Conservation (phyloP, 1,284 basidiomycete genomes). For the Puccinia hordei region DNA sequence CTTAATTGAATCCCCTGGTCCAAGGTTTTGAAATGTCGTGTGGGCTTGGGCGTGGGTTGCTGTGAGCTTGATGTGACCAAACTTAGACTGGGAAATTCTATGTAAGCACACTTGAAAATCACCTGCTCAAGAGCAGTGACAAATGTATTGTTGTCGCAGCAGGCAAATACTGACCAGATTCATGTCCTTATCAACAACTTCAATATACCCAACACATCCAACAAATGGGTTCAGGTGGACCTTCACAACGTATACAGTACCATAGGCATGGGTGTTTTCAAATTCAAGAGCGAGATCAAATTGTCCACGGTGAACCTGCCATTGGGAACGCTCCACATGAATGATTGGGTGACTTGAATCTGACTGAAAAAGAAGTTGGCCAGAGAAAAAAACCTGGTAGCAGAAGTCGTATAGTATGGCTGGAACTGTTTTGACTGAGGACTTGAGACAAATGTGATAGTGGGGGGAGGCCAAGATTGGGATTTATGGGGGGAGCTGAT, state of each 20-base stretch:
- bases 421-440: not conserved
- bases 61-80: too few species aligned
- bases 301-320: not conserved
- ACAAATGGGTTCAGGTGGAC: not conserved
- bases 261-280: not conserved
- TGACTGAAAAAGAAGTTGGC: not conserved
- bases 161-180: too few species aligned
- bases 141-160: too few species aligned
- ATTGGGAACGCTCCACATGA: not conserved
- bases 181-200: not conserved
- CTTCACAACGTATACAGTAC: not conserved
- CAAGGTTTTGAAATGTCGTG: not conserved
- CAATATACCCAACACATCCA: not conserved
- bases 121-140: too few species aligned
- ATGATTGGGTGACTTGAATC: not conserved
- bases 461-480: not conserved
- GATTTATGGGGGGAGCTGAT: not conserved
- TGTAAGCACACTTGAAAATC: too few species aligned
- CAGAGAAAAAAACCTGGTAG: not conserved
- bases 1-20: not conserved
- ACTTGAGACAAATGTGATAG: not conserved
- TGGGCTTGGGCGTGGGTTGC: too few species aligned
- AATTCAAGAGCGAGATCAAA: not conserved
- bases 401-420: not conserved
- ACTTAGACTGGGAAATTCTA: too few species aligned